Evolutionary conservation across 495 filamentous ascomycete genomes (phyloP), one percentile per base, ranked within the genome.

Genomic region (Neurospora tetrasperma): DNA sequence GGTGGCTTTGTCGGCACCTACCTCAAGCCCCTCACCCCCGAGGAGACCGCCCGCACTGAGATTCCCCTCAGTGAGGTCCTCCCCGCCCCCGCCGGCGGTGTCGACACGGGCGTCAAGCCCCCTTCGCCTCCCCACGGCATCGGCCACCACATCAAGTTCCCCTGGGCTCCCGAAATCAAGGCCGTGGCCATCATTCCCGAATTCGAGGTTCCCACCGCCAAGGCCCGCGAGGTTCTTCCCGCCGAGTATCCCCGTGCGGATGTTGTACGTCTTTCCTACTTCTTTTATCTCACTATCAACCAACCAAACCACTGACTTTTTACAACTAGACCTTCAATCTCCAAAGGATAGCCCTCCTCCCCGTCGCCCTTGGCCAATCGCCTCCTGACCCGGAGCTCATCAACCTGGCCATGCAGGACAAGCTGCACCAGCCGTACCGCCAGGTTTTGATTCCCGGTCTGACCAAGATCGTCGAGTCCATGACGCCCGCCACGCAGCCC

Each of bases 1-100:
- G 96, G 96, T 66, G 96, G 96, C n/a, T 97, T 99, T 78, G 92
- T 98, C 18, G 96, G 96, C 40, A 96, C 94, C 10, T 98, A 98
- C 75, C 86, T 98, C 66, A 96, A 94, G 81, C 94, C 96, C 71
- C 86, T 98, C 71, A 88, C 91, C 71, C 91, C 93, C 5, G 91
- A 91, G 80, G 94, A 98, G 76, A 91, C 91, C 72, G 91, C 90
- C 42, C 87, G 94, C 40, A 93, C 89, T 71, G 94, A 98, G 84
- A 97, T 99, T 76, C 95, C 95, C n/a, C 86, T 97, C 8, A 94
- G 92, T 76, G 95, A 99, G 80, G 94, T 98, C 14, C 85, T 99
- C 46, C 94, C 93, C 1, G 87, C 90, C 48, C 93, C 93, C 2
- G 91, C 92, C 43, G 96, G 94, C 44, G 94, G 94, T 18, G 84